Evolutionary conservation across 768 basidiomycete species (phyloP), one percentile per base, ranked within the genome.

Genomic region (Suillus subluteus): DNA sequence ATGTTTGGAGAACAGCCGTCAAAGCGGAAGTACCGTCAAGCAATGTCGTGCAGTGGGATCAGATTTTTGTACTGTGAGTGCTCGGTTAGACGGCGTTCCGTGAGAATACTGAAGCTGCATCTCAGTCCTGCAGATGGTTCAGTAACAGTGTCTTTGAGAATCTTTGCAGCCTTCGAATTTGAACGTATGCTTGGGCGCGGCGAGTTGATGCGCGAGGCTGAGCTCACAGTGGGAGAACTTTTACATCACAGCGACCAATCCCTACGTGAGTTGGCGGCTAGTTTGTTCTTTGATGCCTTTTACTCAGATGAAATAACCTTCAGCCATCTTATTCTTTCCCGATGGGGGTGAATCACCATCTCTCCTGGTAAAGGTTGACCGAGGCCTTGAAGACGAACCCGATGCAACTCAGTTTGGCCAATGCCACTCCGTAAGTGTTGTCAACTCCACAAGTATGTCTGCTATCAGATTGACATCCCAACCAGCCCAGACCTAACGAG

Each of bases 21-120:
- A 67, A 59, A 59, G 46, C 65, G 4, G 12, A 61, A 61, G 18
- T 64, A 13, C 40, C 4, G n/a, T 58, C 65, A 26, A 26, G 56
- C n/a, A 62, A 66, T 48, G n/a, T 62, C 32, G 63, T 72, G 38
- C 50, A 67, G 15, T 72, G 71, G 71, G 62, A 69, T 4, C 65
- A 71, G 18, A 35, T 23, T 35, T 65, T 71, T 21, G 13, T 38
- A 7, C 50, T 71, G 70, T 71, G 37, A 18, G 59, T 46, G 11
- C 37, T 43, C n/a, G 21, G 4, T 30, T 43, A 26, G 18, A 61
- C 13, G 26, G 15, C 26, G 4, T 50, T 62, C 9, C 2, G 62
- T 23, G n/a, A 40, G 15, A 46, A n/a, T 30, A 40, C 4, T 70
- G 26, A 37, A 38, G 3, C 32, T 3, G 4, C 50, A n/a, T 32